Base-by-base conservation (phyloP, 352 stramenopile genomes). In the Pythium rishiriense region DNA sequence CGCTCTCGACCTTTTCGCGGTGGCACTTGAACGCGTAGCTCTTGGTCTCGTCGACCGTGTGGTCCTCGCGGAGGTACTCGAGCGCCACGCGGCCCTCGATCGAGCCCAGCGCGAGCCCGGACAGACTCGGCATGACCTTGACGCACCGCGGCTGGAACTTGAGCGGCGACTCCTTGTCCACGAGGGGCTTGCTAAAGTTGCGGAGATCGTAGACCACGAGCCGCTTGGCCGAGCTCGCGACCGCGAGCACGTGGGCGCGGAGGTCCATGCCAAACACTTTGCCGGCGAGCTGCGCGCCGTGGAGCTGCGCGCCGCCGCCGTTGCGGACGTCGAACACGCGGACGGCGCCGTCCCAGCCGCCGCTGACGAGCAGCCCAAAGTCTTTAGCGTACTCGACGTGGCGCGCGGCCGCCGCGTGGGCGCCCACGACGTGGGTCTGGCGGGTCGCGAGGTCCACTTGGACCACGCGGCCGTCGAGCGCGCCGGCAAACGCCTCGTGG, bases 1-100 rank as follows among this genome's bases (percentile, higher is more conserved):
- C 75, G 65, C 82, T 78, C 58, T 89, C 79, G 45, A 92, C 68
- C 64, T 94, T 93, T 60, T 93, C 88, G 35, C 97, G 87, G 75
- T 99, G 97, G 72, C 97, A 99, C 72, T 99, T 99, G 83, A 99
- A 99, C 35, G 96, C 94, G 74, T 99, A 99, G 66, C 94, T 98
- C 31, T 87, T 87, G 12, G 76, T 75, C 11, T 78, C 72, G 22
- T 86, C 72, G 59, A 88, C 90, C 57, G 71, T 50, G 56, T 64
- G 58, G 21, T 66, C 48, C 19, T 54, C 55, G 25, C 88, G 75
- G 58, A 98, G 82, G 75, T 98, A 99, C 74, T 99, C 96, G 51
- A 99, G 93, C 15, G 93, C 96, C 15, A 99, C 97, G 29, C 97
- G 83, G 10, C 97, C 97, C 74, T 99, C 97, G 62, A 99, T 97